Base-by-base conservation (phyloP, 352 stramenopile species). In the Globisporangium sylvaticum region DNA sequence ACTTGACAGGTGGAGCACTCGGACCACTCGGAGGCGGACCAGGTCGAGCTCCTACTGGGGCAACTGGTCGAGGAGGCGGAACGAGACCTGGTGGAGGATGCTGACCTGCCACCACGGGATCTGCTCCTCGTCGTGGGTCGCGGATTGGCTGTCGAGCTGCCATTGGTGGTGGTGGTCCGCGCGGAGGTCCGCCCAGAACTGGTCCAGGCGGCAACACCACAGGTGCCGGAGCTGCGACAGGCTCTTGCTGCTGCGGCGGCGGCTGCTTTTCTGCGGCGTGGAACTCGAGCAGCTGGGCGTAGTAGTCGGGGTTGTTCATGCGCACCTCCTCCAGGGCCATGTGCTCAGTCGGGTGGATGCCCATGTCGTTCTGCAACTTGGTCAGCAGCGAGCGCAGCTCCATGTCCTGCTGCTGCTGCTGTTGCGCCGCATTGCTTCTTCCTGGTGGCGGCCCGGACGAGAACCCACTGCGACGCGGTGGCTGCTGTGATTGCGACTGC, bases 291-390 rank as follows among this genome's bases (percentile, higher is more conserved):
- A 95, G 76, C 66, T 94, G 79, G 54, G 83, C 85, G 68, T 95
- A 95, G 76, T 90, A 93, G 48, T 83, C 83, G 18, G 88, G 86
- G 68, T 95, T 94, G 74, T 92, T 85, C 34, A 83, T 77, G n/a
- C 86, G 84, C 67, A 95, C 88, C 81, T 95, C 83, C 65, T 95
- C 88, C 32, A 95, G 75, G 60, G 81, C 87, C 77, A 95, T 87
- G 72, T 95, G 88, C 66, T 94, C 79, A 1, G 86, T 92, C 53
- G 88, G 88, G 65, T 95, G 88, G 62, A 95, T 93, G 2, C 79
- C 83, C 83, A 94, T 93, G 50, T 95, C 88, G 54, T 94, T 95
- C 71, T 95, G 88, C 29, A 95, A 72, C 69, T 88, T 82, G n/a
- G 85, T 93, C 24, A 95, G 74, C 50, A 95, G 76, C 10, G 79